Evolutionary conservation across 805 yeast species (phyloP).

Genomic region (Starmerella floricola): DNA sequence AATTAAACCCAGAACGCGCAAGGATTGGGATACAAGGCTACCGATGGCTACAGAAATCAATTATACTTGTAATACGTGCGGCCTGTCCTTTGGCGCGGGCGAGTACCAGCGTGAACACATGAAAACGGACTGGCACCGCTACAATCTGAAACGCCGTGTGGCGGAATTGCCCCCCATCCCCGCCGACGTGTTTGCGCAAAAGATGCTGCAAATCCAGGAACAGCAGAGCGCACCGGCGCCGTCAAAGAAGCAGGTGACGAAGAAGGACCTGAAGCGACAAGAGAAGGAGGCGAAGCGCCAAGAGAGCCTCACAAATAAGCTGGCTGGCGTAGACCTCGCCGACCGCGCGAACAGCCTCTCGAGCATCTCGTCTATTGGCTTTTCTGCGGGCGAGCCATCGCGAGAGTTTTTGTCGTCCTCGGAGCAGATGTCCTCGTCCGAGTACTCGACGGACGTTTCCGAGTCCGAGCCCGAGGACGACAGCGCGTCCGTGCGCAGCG

Average conservation of each 20-base stretch:
- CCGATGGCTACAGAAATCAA: constrained; percentile 6
- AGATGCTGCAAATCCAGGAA: constrained; percentile 34
- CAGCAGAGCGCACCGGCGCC: constrained; percentile 23
- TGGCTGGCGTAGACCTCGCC: constrained; percentile 4
- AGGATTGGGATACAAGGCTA: not conserved
- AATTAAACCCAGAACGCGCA: not conserved
- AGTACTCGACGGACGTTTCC: constrained; percentile 4
- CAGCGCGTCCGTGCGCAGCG: not conserved
- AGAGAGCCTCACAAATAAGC: constrained; percentile 4
- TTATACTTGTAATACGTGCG: constrained; percentile 83
- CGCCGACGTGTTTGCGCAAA: constrained; percentile 57
- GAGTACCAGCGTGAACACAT: constrained; percentile 82
- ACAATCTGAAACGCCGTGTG: constrained; percentile 85
- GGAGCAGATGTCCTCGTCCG: constrained; percentile 7
- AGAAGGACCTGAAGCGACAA: constrained; percentile 29
- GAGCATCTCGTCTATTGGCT: constrained; percentile 9
- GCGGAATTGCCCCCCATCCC: constrained; percentile 67
- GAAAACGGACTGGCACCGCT: constrained; percentile 98
- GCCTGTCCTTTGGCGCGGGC: constrained; percentile 65
- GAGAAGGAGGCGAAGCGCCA: constrained; percentile 22
- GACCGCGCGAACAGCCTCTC: constrained; percentile 3
- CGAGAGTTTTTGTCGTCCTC: constrained; percentile 7
- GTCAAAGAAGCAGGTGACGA: constrained; percentile 27
- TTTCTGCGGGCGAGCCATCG: constrained; percentile 18
- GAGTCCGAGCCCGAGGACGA: constrained; percentile 14